Percentiles rank a stretch among this genome's conserved stretches.
Conservation (phyloP, 441 rosid species). For the Hura crepitans region DNA sequence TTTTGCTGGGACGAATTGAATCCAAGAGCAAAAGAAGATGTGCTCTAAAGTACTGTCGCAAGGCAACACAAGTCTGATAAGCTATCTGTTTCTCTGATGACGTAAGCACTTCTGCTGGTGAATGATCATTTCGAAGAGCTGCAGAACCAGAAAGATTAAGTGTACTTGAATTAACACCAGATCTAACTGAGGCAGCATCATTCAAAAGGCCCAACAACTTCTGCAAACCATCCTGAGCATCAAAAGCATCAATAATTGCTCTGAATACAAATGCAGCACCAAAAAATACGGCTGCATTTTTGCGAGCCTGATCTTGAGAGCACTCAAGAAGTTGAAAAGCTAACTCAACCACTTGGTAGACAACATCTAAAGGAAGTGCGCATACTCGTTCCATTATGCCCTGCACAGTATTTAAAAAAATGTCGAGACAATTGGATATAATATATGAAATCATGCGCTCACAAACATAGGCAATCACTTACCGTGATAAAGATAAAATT, state of each 20-base stretch:
- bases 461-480: conserved; percentile 17
- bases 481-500: neutral
- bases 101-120: conserved; percentile 81
- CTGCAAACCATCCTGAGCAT: conserved; percentile 80
- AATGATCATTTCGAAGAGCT: conserved; percentile 63
- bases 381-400: conserved; percentile 99
- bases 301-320: conserved; percentile 82
- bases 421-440: conserved; percentile 18
- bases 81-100: conserved; percentile 95
- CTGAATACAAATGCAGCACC: conserved; percentile 92
- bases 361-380: conserved; percentile 81
- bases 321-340: conserved; percentile 86
- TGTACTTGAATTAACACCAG: conserved; percentile 69
- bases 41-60: conserved; percentile 97
- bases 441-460: conserved; percentile 7
- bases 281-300: conserved; percentile 91
- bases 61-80: conserved; percentile 83
- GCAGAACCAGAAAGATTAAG: conserved; percentile 44
- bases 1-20: conserved; percentile 84
- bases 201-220: conserved; percentile 72
- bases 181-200: conserved; percentile 89
- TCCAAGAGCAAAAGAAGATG: conserved; percentile 90
- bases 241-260: conserved; percentile 97
- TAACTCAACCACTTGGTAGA: conserved; percentile 77
- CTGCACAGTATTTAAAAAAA: conserved; percentile 34